Base-by-base conservation (phyloP, 192 early-diverging fungal genomes). In the Podila clonocystis region DNA sequence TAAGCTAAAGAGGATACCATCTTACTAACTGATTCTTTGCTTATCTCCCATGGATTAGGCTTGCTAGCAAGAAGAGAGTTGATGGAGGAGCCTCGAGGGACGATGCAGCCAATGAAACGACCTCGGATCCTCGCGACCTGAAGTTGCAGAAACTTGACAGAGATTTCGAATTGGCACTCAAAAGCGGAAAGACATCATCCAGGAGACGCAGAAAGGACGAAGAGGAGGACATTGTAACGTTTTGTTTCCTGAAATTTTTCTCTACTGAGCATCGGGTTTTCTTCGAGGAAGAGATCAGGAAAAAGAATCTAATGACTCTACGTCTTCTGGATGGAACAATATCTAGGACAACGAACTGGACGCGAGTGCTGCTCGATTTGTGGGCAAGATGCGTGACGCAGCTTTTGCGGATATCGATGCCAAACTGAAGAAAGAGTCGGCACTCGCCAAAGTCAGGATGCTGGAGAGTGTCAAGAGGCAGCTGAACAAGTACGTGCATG, bases 361-460 rank as follows among this genome's bases (percentile, higher is more conserved):
- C 30, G 70, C 68, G 49, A 65, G 70, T 62, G 77, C 77, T 15
- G 22, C 61, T 0, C 49, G 70, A 60, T 80, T 80, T 61, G 70
- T 73, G 1, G 65, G 65, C 1, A 80, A 80, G 58, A 80, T 80
- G 77, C 70, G 67, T 15, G 79, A 87, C 49, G 93, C 94, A 7
- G 92, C 93, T 0, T 77, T 86, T 45, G 68, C 83, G 12, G 94
- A 95, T 58, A 74, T 85, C 19, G 88, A 93, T 50, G 79, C 87
- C 38, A 92, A 94, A 58, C 62, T 83, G 57, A 78, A 88, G 24
- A 65, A 85, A 45, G 84, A 89, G 69, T 87, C 93, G 4, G 91
- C 94, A 4, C 82, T 93, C 58, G 84, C 90, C 33, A 94, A 94
- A 75, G 79, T 93, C 57, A 91, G 86, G 68, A 80, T 93, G 83